Conservation (phyloP, 108 stramenopile genomes). For the Seminavis robusta region DNA sequence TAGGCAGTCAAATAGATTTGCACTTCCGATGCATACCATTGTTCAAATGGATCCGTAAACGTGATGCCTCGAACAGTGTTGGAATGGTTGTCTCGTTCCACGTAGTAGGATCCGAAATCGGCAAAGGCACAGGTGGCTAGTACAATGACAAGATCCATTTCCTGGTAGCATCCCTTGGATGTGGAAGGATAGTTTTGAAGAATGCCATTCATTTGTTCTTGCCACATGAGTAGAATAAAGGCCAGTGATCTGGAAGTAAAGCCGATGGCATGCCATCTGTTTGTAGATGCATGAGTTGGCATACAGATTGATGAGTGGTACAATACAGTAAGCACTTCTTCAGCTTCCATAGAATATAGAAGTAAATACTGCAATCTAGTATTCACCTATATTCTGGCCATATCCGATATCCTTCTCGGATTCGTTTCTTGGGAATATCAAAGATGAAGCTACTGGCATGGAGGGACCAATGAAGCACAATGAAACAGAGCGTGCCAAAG, state of each 20-base stretch:
- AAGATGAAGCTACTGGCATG: not conserved
- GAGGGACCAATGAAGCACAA: not conserved
- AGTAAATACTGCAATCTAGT: no score
- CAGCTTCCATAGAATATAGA: no score
- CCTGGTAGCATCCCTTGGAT: not conserved
- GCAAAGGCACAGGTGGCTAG: not conserved
- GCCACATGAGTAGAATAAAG: not conserved
- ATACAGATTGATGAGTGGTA: no score
- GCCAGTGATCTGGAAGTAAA: slow-evolving; percentile 2
- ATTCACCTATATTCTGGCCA: slow-evolving; percentile 13
- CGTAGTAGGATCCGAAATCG: not conserved
- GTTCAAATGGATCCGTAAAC: no score
- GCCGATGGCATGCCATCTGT: slow-evolving; percentile 2
- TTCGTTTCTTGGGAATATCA: slow-evolving; percentile 4
- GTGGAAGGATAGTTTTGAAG: no score
- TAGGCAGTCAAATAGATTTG: not conserved
- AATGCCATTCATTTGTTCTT: not conserved
- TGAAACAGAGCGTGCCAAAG: not conserved
- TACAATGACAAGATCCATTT: not conserved
- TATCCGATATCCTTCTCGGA: slow-evolving; percentile 4
- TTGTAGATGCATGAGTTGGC: no score
- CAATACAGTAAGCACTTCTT: no score
- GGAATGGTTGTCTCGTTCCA: not conserved
- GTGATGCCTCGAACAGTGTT: not conserved
- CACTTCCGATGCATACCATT: slow-evolving; percentile 2